Conservation (phyloP, 345 rosid genomes). For the Eucalyptus victrix region DNA sequence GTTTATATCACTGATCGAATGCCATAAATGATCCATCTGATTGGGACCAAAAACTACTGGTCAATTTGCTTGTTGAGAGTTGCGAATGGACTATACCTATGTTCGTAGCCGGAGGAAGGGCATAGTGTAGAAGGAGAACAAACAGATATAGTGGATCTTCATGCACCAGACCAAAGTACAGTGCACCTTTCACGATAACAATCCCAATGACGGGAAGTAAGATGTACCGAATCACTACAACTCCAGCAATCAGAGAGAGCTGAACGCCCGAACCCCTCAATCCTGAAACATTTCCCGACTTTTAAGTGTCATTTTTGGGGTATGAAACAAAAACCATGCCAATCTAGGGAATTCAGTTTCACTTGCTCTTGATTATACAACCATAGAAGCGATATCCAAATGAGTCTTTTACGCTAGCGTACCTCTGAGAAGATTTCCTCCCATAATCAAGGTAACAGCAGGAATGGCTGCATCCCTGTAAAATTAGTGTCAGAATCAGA, state of each 20-base stretch:
- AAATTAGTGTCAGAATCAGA: background rate
- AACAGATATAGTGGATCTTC: conserved; percentile 31
- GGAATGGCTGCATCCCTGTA: conserved; percentile 36
- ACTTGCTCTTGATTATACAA: background rate
- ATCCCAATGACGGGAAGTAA: conserved; percentile 22
- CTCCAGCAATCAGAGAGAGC: conserved; percentile 9
- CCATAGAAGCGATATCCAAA: background rate
- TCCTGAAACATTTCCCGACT: conserved; percentile 10
- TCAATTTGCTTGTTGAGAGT: background rate
- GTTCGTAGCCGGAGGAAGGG: conserved; percentile 46
- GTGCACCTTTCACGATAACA: conserved; percentile 19
- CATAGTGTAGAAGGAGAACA: conserved; percentile 41
- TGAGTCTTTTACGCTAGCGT: background rate
- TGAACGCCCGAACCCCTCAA: conserved; percentile 12
- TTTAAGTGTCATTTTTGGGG: background rate
- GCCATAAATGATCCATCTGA: background rate
- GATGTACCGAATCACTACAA: conserved; percentile 16
- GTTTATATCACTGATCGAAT: background rate
- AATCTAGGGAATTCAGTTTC: background rate
- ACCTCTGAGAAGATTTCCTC: conserved; percentile 33
- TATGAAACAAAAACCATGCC: background rate
- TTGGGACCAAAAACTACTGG: background rate
- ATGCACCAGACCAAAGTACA: conserved; percentile 15
- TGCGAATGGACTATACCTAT: conserved; percentile 12
- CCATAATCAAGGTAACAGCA: conserved; percentile 20